phyloP scores from a whole-genome alignment of 441 rosid genomes.

The Populus hybrid region DNA sequence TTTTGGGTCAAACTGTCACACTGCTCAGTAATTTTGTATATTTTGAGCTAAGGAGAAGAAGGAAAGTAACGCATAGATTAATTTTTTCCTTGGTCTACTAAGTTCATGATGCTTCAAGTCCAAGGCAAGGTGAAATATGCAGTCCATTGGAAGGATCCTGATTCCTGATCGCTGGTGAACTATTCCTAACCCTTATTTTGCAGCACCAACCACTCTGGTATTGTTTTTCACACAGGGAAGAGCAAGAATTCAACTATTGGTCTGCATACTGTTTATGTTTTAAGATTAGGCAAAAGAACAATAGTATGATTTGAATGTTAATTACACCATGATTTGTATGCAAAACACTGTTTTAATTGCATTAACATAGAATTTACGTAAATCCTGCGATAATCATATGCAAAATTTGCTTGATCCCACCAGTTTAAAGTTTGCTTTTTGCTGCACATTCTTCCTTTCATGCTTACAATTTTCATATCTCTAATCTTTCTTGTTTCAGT shows the following conservation, averaged over 20 bases:
- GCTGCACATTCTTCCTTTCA: background rate
- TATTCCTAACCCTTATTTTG: too few species aligned
- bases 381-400: background rate
- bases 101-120: background rate
- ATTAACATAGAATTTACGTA: background rate
- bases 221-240: too few species aligned
- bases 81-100: background rate
- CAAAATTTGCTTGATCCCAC: background rate
- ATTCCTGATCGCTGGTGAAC: too few species aligned
- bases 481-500: background rate
- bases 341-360: background rate
- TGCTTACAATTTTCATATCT: background rate
- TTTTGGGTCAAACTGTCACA: background rate
- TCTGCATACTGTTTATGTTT: background rate
- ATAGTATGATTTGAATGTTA: too few species aligned
- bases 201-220: too few species aligned
- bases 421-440: background rate
- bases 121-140: background rate
- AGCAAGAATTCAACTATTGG: too few species aligned
- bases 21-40: background rate
- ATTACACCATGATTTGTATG: background rate
- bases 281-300: background rate
- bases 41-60: background rate
- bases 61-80: background rate
- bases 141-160: background rate